Evolutionary conservation across 495 filamentous ascomycete species (phyloP), one percentile per base, ranked within the genome.

Genomic region (Neurospora hispaniola): DNA sequence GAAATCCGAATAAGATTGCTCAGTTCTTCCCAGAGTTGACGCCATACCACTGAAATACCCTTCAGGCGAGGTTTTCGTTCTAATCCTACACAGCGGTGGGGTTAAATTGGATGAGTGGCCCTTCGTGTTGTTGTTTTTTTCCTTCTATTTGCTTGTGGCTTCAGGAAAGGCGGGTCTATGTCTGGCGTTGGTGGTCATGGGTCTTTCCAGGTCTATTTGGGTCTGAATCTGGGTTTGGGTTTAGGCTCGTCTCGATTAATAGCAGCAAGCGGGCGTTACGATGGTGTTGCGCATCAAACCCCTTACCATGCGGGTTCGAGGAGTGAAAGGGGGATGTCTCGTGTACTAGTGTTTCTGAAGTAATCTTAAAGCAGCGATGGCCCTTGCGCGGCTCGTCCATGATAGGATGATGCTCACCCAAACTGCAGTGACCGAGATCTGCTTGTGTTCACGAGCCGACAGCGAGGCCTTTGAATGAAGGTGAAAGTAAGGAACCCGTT

Each of bases 1-100:
- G 81, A 20, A 81, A 79, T 40, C 79, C 79, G 14, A 76, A 80
- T 48, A 82, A 82, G 76, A 80, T 82, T 74, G 80, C 79, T 39
- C 76, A 76, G 68, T 77, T 77, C 72, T 82, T 82, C 54, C 81
- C 81, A 4, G 81, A 82, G 73, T 69, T 82, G 14, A 78, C 76
- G 54, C 27, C 27, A 62, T 62, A 62, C 27, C 54, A 62, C 12
- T 62, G 54, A 62, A 31, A 62, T 31, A 16, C 54, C 14, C 11
- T 16, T 16, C 54, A 54, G 46, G 20, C 1, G 20, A 20, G 23
- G 20, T 10, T 54, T 27, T 23, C 20, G 11, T 54, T 46, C 43
- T 46, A n/a, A 46, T 46, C 43, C 43, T 46, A 46, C 43, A n/a
- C 43, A n/a, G 43, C 43, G 43, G 43, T n/a, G 8, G 43, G 18